Percentiles rank a stretch among this genome's conserved stretches.
phyloP scores from a whole-genome alignment of 768 basidiomycete species.

The Epithele typhae region DNA sequence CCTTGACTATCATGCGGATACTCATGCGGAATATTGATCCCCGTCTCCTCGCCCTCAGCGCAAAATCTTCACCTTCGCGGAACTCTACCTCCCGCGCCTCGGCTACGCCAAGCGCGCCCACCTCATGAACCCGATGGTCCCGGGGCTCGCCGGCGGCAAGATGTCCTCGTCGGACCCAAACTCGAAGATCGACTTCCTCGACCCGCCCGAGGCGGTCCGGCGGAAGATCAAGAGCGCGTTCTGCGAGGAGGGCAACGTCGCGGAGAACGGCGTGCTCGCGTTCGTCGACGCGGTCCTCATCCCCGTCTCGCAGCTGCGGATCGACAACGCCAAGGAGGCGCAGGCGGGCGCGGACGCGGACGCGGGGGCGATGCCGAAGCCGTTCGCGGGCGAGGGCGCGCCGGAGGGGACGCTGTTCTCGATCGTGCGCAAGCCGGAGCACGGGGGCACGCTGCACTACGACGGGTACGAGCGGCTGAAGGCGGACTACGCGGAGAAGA shows the following conservation, averaged over 20 bases:
- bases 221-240: constrained; percentile 91
- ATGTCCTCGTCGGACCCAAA: constrained; percentile 99
- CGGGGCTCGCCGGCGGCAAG: constrained; percentile 90
- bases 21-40: too few relatives aligned
- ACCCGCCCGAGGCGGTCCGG: constrained; percentile 75
- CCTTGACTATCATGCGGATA: too few relatives aligned
- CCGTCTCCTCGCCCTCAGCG: constrained; percentile 44
- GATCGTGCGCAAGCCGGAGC: constrained; percentile 73
- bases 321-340: constrained; percentile 46
- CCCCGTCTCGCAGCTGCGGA: constrained; percentile 73
- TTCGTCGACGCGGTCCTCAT: constrained; percentile 88
- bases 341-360: constrained; percentile 38
- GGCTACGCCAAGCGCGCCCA: constrained; percentile 95
- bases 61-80: constrained; percentile 98
- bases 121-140: constrained; percentile 98
- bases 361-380: constrained; percentile 49
- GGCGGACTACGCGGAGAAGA: constrained; percentile 69
- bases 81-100: constrained; percentile 88
- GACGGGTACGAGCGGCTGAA: constrained; percentile 58
- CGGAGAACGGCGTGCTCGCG: constrained; percentile 84
- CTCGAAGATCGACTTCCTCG: constrained; percentile 97
- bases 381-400: constrained; percentile 65
- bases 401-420: constrained; percentile 82
- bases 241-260: constrained; percentile 88
- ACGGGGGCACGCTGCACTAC: constrained; percentile 80